These are phyloP conservation scores for Xylaria sp. DNA, from an alignment of 2,329 filamentous ascomycete species.

Conservation along the genomic window DNA sequence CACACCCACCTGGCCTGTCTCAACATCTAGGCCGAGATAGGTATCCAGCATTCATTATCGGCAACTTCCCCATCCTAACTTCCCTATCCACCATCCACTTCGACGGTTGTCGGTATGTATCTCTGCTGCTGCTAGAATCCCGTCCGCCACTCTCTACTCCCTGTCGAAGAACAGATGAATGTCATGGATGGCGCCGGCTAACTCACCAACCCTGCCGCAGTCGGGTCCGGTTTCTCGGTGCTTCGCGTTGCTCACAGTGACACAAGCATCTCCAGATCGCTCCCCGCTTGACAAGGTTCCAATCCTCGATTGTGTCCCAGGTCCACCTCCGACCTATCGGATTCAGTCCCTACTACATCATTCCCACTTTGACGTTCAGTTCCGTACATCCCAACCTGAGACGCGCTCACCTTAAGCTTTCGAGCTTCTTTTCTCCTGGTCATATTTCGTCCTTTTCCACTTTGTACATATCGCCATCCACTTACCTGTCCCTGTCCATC, in stretches of 20 bases:
- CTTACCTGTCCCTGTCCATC: slow-evolving; percentile 26
- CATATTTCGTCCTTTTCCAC: slow-evolving; percentile 40
- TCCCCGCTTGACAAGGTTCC: slow-evolving; percentile 46
- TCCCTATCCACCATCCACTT: slow-evolving; percentile 13
- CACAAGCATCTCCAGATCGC: slow-evolving; percentile 36
- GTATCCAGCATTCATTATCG: slow-evolving; percentile 30
- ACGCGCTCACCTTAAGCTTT: slow-evolving; percentile 44
- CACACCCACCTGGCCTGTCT: slow-evolving; percentile 23
- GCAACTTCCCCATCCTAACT: slow-evolving; percentile 23
- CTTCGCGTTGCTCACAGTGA: slow-evolving; percentile 36
- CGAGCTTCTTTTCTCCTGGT: slow-evolving; percentile 41
- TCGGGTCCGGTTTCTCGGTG: slow-evolving; percentile 29
- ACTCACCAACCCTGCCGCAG: slow-evolving; percentile 25
- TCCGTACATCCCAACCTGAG: slow-evolving; percentile 42
- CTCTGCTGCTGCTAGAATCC: slow-evolving; percentile 2
- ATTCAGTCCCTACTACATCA: slow-evolving; percentile 48
- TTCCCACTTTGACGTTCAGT: slow-evolving; percentile 46
- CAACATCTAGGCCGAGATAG: slow-evolving; percentile 30
- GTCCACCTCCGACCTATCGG: slow-evolving; percentile 48
- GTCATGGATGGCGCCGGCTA: slow-evolving; percentile 29
- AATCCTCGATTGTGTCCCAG: slow-evolving; percentile 43
- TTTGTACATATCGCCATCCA: slow-evolving; percentile 39
- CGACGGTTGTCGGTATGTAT: slow-evolving; percentile 24
- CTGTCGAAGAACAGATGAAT: slow-evolving; percentile 1
- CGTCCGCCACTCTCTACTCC: background rate